These are phyloP conservation scores for Bryum argenteum DNA, from an alignment of 225 moss, liverwort and hornwort species.

Conservation along the genomic window DNA sequence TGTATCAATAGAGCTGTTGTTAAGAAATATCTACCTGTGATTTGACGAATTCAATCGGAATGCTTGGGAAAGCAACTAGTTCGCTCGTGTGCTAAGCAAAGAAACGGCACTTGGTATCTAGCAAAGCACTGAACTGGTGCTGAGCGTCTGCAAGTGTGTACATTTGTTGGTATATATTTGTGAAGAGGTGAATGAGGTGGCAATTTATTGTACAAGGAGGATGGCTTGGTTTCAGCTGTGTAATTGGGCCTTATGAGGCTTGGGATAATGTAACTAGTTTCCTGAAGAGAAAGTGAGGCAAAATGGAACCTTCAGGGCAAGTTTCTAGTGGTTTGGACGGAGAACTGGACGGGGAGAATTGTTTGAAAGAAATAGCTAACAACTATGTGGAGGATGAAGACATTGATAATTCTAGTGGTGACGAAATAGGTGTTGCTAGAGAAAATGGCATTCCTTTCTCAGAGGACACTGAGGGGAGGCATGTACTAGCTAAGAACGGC, in stretches of 20 bases:
- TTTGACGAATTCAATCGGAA: conserved; percentile 22
- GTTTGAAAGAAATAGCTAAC: conserved; percentile 57
- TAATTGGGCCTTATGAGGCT: conserved; percentile 17
- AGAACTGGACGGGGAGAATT: conserved; percentile 45
- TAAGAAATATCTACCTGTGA: conserved; percentile 3
- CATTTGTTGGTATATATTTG: conserved; percentile 23
- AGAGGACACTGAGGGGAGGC: conserved; percentile 20
- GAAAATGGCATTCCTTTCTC: conserved; percentile 38
- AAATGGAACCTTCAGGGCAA: conserved; percentile 45
- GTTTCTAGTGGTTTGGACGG: conserved; percentile 30
- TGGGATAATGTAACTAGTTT: conserved; percentile 31
- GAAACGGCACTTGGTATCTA: neutral
- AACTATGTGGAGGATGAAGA: conserved; percentile 63
- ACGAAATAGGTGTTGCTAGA: conserved; percentile 33
- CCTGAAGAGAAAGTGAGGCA: conserved; percentile 26
- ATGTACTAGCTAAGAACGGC: conserved; percentile 27
- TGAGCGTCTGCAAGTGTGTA: conserved; percentile 13
- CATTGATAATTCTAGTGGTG: conserved; percentile 46
- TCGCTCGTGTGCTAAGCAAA: conserved; percentile 10
- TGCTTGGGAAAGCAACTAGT: neutral
- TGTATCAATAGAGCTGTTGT: conserved; percentile 19
- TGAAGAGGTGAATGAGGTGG: conserved; percentile 36
- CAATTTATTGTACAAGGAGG: conserved; percentile 9
- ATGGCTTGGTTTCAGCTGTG: conserved; percentile 11
- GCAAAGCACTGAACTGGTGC: neutral